These are phyloP conservation scores for Taiwanofungus camphoratus DNA, from an alignment of 1,284 basidiomycete species.

Conservation along the genomic window DNA sequence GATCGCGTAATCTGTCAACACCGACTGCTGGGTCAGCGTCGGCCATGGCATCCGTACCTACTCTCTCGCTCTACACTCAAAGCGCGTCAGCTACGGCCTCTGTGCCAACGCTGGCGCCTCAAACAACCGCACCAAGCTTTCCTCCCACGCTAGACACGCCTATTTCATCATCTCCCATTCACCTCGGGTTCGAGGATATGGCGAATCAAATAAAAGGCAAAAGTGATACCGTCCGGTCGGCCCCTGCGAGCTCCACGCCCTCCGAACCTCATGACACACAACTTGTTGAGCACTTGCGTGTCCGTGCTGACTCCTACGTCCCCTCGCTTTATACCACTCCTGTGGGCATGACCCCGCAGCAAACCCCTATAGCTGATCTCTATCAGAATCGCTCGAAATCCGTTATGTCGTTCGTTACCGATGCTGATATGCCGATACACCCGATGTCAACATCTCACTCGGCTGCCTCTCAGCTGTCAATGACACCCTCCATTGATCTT, in stretches of 20 bases:
- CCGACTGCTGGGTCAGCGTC: conserved; percentile 14
- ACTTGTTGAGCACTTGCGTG: conserved; percentile 6
- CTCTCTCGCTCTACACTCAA: conserved; percentile 26
- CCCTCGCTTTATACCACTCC: conserved; percentile 25
- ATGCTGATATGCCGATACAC: conserved; percentile 21
- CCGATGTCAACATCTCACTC: conserved; percentile 15
- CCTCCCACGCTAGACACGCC: conserved; percentile 46
- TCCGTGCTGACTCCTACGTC: conserved; percentile 21
- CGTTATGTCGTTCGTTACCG: conserved; percentile 28
- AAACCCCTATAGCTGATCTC: conserved; percentile 45
- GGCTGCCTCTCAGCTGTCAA: conserved; percentile 16
- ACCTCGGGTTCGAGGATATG: conserved; percentile 33
- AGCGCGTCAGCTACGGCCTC: conserved; percentile 7
- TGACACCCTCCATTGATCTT: conserved; percentile 24
- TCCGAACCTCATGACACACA: not conserved
- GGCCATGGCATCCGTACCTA: conserved; percentile 6
- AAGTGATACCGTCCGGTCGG: conserved; percentile 6
- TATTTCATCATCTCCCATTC: conserved; percentile 42
- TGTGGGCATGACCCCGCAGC: conserved; percentile 17
- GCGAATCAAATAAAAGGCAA: conserved; percentile 8
- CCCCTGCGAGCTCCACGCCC: conserved; percentile 5
- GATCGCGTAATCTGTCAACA: conserved; percentile 26
- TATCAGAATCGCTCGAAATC: conserved; percentile 32
- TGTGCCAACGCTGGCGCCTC: conserved; percentile 33
- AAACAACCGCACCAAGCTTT: conserved; percentile 24